phyloP scores from a whole-genome alignment of 2,329 filamentous ascomycete species.

The Fusarium sp. region DNA sequence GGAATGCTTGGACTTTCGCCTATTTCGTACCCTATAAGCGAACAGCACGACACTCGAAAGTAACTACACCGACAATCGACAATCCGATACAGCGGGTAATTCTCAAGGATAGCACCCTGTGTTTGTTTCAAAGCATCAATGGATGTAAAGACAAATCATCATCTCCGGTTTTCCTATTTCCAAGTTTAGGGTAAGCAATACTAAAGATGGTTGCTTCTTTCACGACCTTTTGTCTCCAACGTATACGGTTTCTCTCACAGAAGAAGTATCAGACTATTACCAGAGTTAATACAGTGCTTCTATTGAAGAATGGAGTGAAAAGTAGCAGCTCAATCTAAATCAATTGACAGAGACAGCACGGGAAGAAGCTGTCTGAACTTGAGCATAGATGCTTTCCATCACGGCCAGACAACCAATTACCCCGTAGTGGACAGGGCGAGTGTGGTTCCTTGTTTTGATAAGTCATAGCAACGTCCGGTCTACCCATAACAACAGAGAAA shows the following conservation, averaged over 20 bases:
- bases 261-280: not conserved
- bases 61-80: not conserved
- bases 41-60: not conserved
- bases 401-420: not conserved
- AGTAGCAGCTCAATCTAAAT: not conserved
- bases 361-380: not conserved
- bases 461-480: not conserved
- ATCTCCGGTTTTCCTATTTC: not conserved
- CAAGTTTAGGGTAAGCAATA: not conserved
- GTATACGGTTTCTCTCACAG: not conserved
- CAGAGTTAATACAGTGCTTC: not conserved
- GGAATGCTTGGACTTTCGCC: not conserved
- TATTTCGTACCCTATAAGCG: not conserved
- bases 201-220: not conserved
- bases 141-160: not conserved
- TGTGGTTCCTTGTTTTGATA: not conserved
- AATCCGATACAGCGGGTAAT: no score
- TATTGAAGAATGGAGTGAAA: accelerated
- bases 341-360: not conserved
- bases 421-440: not conserved
- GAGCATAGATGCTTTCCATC: not conserved
- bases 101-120: not conserved
- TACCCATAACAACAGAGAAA: not conserved
- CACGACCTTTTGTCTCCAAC: not conserved
- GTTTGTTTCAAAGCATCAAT: not conserved